These are phyloP conservation scores for Gynandropsis gynandra DNA, from an alignment of 345 rosid genomes.

Conservation along the genomic window DNA sequence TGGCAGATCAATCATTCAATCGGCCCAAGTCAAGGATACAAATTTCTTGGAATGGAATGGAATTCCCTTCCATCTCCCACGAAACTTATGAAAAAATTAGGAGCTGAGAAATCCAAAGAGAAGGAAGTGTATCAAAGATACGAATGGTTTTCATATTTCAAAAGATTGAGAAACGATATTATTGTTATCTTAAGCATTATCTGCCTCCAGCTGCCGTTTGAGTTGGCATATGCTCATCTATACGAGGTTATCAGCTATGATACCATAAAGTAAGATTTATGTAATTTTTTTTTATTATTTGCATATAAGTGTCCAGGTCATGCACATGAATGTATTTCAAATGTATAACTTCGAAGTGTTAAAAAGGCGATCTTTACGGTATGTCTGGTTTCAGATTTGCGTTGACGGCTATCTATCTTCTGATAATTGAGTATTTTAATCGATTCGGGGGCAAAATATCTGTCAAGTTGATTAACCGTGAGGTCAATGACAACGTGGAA, in stretches of 20 bases:
- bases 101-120: conserved; percentile 44
- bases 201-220: conserved; percentile 97
- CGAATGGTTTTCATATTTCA: conserved; percentile 75
- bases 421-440: conserved; percentile 73
- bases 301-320: too few species aligned
- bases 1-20: conserved; percentile 73
- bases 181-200: conserved; percentile 59
- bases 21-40: conserved; percentile 51
- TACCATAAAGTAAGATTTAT: conserved; percentile 48
- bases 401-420: conserved; percentile 73
- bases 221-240: conserved; percentile 90
- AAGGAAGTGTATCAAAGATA: conserved; percentile 75
- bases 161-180: conserved; percentile 72
- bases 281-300: not conserved
- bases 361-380: too few species aligned
- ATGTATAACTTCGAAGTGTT: too few species aligned
- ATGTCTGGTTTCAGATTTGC: conserved; percentile 80
- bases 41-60: conserved; percentile 51
- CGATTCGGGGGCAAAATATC: conserved; percentile 75
- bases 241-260: conserved; percentile 58
- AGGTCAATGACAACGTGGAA: conserved; percentile 64
- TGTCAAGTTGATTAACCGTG: conserved; percentile 64
- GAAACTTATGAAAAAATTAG: conserved; percentile 36
- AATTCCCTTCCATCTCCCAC: conserved; percentile 41
- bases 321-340: too few species aligned